Conservation (phyloP, 2,329 filamentous ascomycete species). For the Trichoderma asperellum region DNA sequence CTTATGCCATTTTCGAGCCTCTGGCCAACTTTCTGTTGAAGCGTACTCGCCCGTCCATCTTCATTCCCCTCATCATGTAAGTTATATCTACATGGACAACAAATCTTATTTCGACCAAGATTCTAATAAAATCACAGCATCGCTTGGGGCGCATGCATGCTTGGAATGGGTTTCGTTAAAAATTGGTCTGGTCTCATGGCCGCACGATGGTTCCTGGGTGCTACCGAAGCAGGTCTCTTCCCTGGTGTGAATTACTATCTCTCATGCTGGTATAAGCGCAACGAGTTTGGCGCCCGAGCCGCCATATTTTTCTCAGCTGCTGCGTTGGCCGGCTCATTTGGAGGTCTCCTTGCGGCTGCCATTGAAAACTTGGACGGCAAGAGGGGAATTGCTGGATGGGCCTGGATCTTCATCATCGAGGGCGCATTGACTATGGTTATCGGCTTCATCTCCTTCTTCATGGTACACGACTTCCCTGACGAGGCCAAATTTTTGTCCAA, state of each 20-base stretch:
- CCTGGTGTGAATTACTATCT: constrained; percentile 80
- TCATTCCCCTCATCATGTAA: constrained; percentile 81
- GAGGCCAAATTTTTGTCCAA: constrained; percentile 72
- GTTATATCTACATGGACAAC: constrained; percentile 29
- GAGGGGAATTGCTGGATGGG: constrained; percentile 60
- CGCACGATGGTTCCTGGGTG: constrained; percentile 70
- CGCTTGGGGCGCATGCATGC: constrained; percentile 70
- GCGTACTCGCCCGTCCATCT: constrained; percentile 72
- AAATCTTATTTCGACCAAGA: not conserved
- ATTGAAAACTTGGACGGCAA: constrained; percentile 72
- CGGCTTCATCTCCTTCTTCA: constrained; percentile 71
- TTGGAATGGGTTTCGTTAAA: constrained; percentile 68
- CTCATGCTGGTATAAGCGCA: constrained; percentile 80
- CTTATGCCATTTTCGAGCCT: constrained; percentile 78
- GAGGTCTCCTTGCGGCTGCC: constrained; percentile 71
- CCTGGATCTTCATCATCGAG: constrained; percentile 71
- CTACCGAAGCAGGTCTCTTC: constrained; percentile 76
- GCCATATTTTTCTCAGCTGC: constrained; percentile 85
- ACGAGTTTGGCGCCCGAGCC: constrained; percentile 78
- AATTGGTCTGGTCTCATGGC: constrained; percentile 69
- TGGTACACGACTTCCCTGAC: constrained; percentile 82
- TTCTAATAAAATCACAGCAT: constrained; percentile 48
- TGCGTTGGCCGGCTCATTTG: constrained; percentile 77
- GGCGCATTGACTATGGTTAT: constrained; percentile 71
- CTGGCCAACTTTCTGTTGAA: constrained; percentile 82